These are phyloP conservation scores for Protea cynaroides DNA, from an alignment of 164 flowering plant genomes.

Conservation along the genomic window DNA sequence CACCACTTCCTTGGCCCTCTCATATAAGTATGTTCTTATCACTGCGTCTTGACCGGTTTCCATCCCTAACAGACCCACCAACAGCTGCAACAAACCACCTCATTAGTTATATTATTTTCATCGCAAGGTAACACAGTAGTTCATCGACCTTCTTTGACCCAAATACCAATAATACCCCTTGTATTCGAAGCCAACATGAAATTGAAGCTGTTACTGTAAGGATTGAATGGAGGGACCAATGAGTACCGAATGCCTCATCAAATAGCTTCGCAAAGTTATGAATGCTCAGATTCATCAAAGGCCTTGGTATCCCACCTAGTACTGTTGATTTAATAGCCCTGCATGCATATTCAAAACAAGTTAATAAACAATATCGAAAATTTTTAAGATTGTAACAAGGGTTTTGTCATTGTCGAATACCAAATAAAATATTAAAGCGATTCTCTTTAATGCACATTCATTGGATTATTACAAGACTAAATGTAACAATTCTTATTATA, in stretches of 20 bases:
- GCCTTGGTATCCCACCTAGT: conserved; percentile 60
- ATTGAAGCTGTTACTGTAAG: conserved; percentile 43
- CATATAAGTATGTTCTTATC: conserved; percentile 38
- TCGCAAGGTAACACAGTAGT: conserved; percentile 62
- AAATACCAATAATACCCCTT: conserved; percentile 68
- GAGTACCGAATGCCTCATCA: conserved; percentile 37
- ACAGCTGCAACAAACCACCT: too few relatives aligned
- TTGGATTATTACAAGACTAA: too few relatives aligned
- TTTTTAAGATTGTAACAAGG: too few relatives aligned
- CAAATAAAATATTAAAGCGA: too few relatives aligned
- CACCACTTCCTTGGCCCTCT: conserved; percentile 28
- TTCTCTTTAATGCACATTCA: too few relatives aligned
- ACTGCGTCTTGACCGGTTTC: conserved; percentile 75
- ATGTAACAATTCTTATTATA: too few relatives aligned
- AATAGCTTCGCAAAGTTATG: conserved; percentile 32
- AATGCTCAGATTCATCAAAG: conserved; percentile 41
- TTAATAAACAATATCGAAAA: too few relatives aligned
- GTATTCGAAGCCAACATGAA: conserved; percentile 44
- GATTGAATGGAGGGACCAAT: conserved; percentile 60
- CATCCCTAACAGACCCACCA: conserved; percentile 54
- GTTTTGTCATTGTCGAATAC: too few relatives aligned
- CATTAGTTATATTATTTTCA: too few relatives aligned
- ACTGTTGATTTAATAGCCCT: conserved; percentile 43
- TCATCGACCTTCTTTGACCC: too few relatives aligned
- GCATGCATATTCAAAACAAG: too few relatives aligned